Conservation (phyloP, 2,329 filamentous ascomycete genomes). For the Claviceps sp. region DNA sequence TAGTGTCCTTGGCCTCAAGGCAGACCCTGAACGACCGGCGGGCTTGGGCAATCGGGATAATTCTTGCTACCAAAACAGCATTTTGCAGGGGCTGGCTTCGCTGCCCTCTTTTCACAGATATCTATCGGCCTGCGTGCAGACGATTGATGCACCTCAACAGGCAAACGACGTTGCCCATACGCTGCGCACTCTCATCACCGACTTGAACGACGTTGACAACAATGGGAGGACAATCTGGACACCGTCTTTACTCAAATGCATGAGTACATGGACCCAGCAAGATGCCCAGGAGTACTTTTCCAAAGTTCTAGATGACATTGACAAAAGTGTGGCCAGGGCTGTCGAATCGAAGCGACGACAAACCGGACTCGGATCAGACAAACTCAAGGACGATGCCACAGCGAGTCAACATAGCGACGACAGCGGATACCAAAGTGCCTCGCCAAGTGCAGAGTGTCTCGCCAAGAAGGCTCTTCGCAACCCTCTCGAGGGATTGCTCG, state of each 20-base stretch:
- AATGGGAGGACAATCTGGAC: slow-evolving; percentile 73
- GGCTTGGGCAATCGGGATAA: slow-evolving; percentile 89
- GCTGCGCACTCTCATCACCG: slow-evolving; percentile 52
- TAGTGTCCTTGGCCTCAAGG: slow-evolving; percentile 25
- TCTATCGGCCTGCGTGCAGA: slow-evolving; percentile 33
- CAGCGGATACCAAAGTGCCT: slow-evolving; percentile 40
- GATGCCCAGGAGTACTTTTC: slow-evolving; percentile 97
- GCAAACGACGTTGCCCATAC: slow-evolving; percentile 29
- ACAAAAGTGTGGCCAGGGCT: slow-evolving; percentile 55
- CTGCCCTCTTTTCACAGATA: slow-evolving; percentile 57
- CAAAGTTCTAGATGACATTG: slow-evolving; percentile 72
- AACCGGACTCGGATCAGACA: slow-evolving; percentile 27
- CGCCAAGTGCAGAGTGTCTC: slow-evolving; percentile 22
- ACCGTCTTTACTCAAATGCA: slow-evolving; percentile 67
- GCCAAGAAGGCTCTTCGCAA: slow-evolving; percentile 41
- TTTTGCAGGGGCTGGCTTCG: slow-evolving; percentile 73
- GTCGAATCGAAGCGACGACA: slow-evolving; percentile 15
- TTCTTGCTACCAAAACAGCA: slow-evolving; percentile 95
- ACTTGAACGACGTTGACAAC: slow-evolving; percentile 55
- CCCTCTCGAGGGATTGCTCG: slow-evolving; percentile 75
- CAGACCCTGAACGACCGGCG: slow-evolving; percentile 32
- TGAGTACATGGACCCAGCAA: slow-evolving; percentile 93
- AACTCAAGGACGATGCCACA: slow-evolving; percentile 26
- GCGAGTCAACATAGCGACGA: slow-evolving; percentile 40
- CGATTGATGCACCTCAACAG: slow-evolving; percentile 13